phyloP scores from a whole-genome alignment of 306 rosid genomes.

The Castanea mollissima region DNA sequence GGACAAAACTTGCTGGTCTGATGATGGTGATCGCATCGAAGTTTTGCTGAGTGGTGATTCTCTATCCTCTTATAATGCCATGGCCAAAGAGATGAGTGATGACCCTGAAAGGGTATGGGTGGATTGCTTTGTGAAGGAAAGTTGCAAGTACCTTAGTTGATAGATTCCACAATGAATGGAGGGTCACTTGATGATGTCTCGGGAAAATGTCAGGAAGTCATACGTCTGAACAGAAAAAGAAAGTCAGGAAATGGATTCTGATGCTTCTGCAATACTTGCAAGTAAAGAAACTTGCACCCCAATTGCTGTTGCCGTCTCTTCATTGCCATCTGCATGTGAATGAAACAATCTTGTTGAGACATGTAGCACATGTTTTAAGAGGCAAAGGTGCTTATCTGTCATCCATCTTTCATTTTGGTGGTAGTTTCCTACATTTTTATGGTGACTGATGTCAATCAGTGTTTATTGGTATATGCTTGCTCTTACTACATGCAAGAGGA shows the following conservation, averaged over 20 bases:
- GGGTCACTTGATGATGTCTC: slow-evolving; percentile 18
- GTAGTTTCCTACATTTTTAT: neutral
- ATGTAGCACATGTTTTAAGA: slow-evolving; percentile 35
- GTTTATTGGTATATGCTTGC: too few species aligned
- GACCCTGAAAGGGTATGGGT: slow-evolving; percentile 16
- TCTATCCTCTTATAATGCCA: slow-evolving; percentile 16
- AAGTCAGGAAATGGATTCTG: slow-evolving; percentile 35
- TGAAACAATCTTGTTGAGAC: slow-evolving; percentile 24
- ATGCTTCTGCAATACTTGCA: slow-evolving; percentile 30
- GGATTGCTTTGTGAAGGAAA: slow-evolving; percentile 26
- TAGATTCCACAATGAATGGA: slow-evolving; percentile 21
- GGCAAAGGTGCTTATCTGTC: slow-evolving; percentile 45
- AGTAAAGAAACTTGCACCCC: slow-evolving; percentile 33
- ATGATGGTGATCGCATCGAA: slow-evolving; percentile 22
- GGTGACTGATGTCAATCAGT: neutral
- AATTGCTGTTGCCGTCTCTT: slow-evolving; percentile 20
- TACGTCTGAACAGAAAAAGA: slow-evolving; percentile 52
- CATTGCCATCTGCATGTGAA: slow-evolving; percentile 20
- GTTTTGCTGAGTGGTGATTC: slow-evolving; percentile 11
- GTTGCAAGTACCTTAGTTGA: slow-evolving; percentile 19
- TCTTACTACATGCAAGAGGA: neutral
- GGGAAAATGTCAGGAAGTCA: slow-evolving; percentile 28
- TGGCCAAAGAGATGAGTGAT: slow-evolving; percentile 21
- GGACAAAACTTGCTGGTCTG: slow-evolving; percentile 3
- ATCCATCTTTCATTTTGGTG: neutral